Percentiles rank a stretch among this genome's conserved stretches.
phyloP scores from a whole-genome alignment of 441 rosid species.

The Mallotus japonicus region DNA sequence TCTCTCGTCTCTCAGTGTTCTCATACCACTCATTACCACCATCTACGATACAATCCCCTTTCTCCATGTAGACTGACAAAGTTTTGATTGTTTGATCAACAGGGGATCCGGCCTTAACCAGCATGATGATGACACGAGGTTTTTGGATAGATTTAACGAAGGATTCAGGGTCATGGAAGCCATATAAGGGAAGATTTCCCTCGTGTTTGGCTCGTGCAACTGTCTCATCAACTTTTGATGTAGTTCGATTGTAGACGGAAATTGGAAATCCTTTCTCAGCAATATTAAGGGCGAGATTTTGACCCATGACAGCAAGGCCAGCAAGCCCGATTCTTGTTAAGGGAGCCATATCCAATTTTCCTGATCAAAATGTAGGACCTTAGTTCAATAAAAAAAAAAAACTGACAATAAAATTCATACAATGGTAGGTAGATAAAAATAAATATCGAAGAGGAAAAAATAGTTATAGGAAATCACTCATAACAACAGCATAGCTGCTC shows the following conservation, averaged over 20 bases:
- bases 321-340: constrained; percentile 31
- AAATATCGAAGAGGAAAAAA: neutral
- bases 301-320: constrained; percentile 38
- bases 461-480: no score
- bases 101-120: constrained; percentile 27
- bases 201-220: constrained; percentile 33
- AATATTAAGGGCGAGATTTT: constrained; percentile 37
- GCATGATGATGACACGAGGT: constrained; percentile 35
- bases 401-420: no score
- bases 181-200: constrained; percentile 32
- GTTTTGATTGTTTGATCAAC: constrained; percentile 40
- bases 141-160: constrained; percentile 33
- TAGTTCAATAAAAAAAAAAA: constrained; percentile 5
- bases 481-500: neutral
- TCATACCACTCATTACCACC: constrained; percentile 38
- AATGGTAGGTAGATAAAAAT: neutral
- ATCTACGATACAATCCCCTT: constrained; percentile 36
- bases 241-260: no score
- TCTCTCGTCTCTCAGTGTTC: constrained; percentile 33
- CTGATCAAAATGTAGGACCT: constrained; percentile 6
- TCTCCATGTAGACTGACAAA: constrained; percentile 33
- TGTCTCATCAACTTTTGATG: constrained; percentile 18
- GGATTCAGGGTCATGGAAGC: constrained; percentile 39
- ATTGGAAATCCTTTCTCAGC: constrained; percentile 27
- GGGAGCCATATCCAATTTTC: constrained; percentile 25